A percentile compares a stretch with the other conserved stretches of the same genome.
Conservation (phyloP, 495 filamentous ascomycete genomes). For the Hamigera avellanea region DNA sequence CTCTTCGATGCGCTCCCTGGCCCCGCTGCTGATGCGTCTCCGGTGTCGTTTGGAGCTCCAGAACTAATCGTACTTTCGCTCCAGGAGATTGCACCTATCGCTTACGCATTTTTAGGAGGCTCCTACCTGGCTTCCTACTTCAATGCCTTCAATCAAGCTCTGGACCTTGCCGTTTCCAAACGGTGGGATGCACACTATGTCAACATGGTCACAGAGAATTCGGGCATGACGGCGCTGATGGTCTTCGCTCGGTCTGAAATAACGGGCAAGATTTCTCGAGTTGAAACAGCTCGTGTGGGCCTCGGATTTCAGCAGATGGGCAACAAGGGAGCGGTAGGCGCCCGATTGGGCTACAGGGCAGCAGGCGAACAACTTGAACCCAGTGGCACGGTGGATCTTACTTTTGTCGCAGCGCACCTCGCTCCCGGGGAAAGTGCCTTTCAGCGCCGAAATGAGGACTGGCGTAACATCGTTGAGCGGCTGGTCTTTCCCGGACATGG, state of each 20-base stretch:
- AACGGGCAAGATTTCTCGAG: conserved; percentile 38
- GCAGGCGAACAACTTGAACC: conserved; percentile 8
- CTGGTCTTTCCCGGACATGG: conserved; percentile 51
- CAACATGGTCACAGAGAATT: conserved; percentile 48
- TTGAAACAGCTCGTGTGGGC: conserved; percentile 65
- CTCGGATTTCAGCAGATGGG: conserved; percentile 79
- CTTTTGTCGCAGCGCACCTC: conserved; percentile 80
- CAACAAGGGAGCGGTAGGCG: conserved; percentile 85
- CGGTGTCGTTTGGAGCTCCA: conserved; percentile 27
- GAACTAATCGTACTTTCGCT: conserved; percentile 67
- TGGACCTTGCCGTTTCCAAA: conserved; percentile 50
- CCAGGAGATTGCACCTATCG: conserved; percentile 82
- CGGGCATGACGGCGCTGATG: conserved; percentile 84
- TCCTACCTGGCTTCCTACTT: conserved; percentile 69
- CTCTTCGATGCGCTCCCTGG: conserved; percentile 56
- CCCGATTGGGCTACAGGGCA: conserved; percentile 49
- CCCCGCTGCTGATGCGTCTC: conserved; percentile 19
- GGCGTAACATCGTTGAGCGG: conserved; percentile 66
- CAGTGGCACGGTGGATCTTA: conserved; percentile 47
- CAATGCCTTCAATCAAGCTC: conserved; percentile 49
- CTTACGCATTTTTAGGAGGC: conserved; percentile 77
- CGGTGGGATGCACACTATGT: conserved; percentile 34
- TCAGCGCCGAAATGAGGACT: conserved; percentile 67
- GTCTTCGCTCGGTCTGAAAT: conserved; percentile 57
- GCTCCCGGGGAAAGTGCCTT: conserved; percentile 71